Evolutionary conservation across 139 green algal species (phyloP), one percentile per base, ranked within the genome.

Genomic region (Chlorella sp.): DNA sequence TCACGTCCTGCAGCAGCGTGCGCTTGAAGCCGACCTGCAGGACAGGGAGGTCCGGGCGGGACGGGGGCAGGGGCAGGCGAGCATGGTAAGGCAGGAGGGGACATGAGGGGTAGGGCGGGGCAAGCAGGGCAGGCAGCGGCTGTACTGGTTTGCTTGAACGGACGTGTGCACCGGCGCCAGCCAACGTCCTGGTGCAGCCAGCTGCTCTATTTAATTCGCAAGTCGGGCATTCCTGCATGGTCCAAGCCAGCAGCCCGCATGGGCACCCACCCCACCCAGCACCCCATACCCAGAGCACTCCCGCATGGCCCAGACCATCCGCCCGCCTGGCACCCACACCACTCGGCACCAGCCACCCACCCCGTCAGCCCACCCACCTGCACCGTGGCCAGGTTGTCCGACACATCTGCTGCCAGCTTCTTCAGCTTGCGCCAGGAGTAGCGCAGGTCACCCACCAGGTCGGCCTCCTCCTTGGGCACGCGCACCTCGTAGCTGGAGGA

Each of bases 401-500:
- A 95, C 37, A 97, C 95, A 57, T 98, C 96, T 0, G 91, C 95
- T 1, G 96, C 91, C 85, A 97, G 93, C 94, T 97, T 97, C 71
- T 93, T 93, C 80, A 99, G 94, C 93, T 98, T 98, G 92, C 97
- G 97, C 97, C 97, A 98, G 84, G 92, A 94, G 92, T 98, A 98
- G 83, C 94, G 94, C 92, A 99, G 92, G 91, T 99, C 97, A 34
- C 92, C 94, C 79, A 99, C 95, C 89, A 96, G 93, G 92, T 97
- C 96, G 28, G 93, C 96, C 94, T 99, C 97, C 89, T 99, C 97
- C 91, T 98, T 98, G 77, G 96, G 95, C 91, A 99, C 96, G 32
- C 92, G 93, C 22, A 98, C 96, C 87, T 97, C 96, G 83, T 98
- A 98, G 39, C 96, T 90, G 87, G 30, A 12, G 64, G 24, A 3